Evolutionary conservation across 495 filamentous ascomycete species (phyloP).

Genomic region (Glarea lozoyensis): DNA sequence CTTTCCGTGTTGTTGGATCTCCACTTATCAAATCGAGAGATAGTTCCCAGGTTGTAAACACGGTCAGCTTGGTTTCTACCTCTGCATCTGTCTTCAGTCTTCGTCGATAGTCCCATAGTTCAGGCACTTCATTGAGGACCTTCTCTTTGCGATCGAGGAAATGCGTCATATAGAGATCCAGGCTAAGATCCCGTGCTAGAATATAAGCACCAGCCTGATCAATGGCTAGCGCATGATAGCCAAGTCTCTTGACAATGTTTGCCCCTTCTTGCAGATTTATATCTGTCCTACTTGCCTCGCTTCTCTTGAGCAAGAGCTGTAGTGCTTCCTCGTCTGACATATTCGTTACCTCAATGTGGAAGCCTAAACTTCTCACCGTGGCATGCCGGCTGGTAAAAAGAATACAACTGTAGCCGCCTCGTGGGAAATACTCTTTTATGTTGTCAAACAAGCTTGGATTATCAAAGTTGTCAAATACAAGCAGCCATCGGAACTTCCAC

Average conservation of each 20-base stretch:
- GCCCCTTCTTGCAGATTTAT: slow-evolving; percentile 5
- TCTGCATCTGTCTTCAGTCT: neutral
- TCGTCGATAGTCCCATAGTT: slow-evolving; percentile 20
- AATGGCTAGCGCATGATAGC: slow-evolving; percentile 23
- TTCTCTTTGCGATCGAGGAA: slow-evolving; percentile 20
- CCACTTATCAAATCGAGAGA: slow-evolving; percentile 20
- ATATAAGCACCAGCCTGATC: slow-evolving; percentile 28
- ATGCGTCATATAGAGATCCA: slow-evolving; percentile 15
- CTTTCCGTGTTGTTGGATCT: slow-evolving; percentile 1
- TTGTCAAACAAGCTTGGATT: slow-evolving; percentile 18
- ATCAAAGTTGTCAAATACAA: slow-evolving; percentile 31
- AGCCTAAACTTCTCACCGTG: slow-evolving; percentile 1
- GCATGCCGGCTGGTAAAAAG: slow-evolving; percentile 20
- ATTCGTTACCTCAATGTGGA: slow-evolving; percentile 6
- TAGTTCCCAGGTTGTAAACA: slow-evolving; percentile 29
- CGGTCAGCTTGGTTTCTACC: slow-evolving; percentile 10
- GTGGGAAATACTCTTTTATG: slow-evolving; percentile 16
- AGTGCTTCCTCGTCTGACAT: slow-evolving; percentile 20
- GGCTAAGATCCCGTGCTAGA: slow-evolving; percentile 4
- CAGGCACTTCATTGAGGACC: slow-evolving; percentile 19
- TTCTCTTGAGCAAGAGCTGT: slow-evolving; percentile 19
- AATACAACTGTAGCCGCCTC: slow-evolving; percentile 13
- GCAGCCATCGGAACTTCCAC: slow-evolving; percentile 18
- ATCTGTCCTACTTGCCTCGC: neutral
- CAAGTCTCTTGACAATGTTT: slow-evolving; percentile 20